These are phyloP conservation scores for Pythium plurisporium DNA, from an alignment of 352 stramenopile genomes.

Conservation along the genomic window DNA sequence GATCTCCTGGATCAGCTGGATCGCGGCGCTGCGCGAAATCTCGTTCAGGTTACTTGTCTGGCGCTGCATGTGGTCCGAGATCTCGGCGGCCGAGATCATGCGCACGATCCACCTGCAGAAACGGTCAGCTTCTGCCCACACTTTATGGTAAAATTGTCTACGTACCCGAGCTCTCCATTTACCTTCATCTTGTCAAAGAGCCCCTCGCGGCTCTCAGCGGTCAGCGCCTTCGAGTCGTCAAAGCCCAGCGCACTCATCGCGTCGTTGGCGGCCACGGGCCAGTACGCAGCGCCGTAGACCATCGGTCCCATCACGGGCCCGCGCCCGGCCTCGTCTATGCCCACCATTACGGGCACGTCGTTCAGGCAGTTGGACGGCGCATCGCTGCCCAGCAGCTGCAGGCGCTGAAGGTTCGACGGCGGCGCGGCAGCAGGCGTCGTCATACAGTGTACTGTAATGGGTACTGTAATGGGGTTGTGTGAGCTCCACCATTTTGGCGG, in stretches of 20 bases:
- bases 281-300: conserved; percentile 93
- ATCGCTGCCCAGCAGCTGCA: conserved; percentile 54
- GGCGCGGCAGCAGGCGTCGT: too few relatives aligned
- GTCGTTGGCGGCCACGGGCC: conserved; percentile 62
- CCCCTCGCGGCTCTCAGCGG: conserved; percentile 72
- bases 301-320: conserved; percentile 94
- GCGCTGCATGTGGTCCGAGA: conserved; percentile 94
- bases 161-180: conserved; percentile 59
- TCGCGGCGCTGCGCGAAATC: conserved; percentile 92
- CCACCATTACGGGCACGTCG: conserved; percentile 82
- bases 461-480: too few relatives aligned
- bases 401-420: conserved; percentile 39
- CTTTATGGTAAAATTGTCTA: background rate
- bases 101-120: conserved; percentile 82
- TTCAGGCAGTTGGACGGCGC: conserved; percentile 56
- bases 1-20: conserved; percentile 90
- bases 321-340: conserved; percentile 94
- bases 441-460: too few relatives aligned
- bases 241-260: conserved; percentile 87
- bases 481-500: conserved; percentile 15
- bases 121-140: background rate
- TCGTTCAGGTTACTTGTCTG: conserved; percentile 91
- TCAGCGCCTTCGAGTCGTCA: conserved; percentile 94
- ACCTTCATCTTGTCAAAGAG: conserved; percentile 89
- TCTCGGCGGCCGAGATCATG: conserved; percentile 90